Evolutionary conservation across 805 yeast species (phyloP).

Genomic region (Spathaspora girioi): DNA sequence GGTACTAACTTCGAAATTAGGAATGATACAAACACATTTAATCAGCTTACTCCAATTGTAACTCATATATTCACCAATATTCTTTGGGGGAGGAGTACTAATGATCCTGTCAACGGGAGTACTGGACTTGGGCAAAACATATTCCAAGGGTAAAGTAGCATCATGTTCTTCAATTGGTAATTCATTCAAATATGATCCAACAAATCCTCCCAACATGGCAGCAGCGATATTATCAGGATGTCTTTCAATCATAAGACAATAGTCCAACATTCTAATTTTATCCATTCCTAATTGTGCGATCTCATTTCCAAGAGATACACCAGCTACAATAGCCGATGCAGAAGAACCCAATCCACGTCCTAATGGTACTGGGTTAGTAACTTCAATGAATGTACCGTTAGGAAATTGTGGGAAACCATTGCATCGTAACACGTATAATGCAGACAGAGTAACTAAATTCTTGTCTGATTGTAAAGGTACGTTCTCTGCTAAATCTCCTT

Average conservation of each 20-base stretch:
- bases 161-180: constrained; percentile 64
- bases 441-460: constrained; percentile 89
- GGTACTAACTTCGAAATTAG: constrained; percentile 91
- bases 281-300: constrained; percentile 70
- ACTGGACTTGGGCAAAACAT: constrained; percentile 71
- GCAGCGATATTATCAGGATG: constrained; percentile 99
- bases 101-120: constrained; percentile 54
- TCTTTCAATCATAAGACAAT: constrained; percentile 94
- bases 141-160: constrained; percentile 73
- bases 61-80: constrained; percentile 85
- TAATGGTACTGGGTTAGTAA: constrained; percentile 87
- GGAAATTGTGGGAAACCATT: constrained; percentile 78
- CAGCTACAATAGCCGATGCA: constrained; percentile 98
- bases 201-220: constrained; percentile 98
- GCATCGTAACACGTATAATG: constrained; percentile 85
- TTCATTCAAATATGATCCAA: constrained; percentile 89
- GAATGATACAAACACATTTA: constrained; percentile 87
- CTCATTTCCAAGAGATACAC: constrained; percentile 85
- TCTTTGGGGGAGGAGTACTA: constrained; percentile 59
- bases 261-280: constrained; percentile 84
- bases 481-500: constrained; percentile 74
- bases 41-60: constrained; percentile 80
- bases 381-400: constrained; percentile 73
- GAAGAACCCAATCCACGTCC: constrained; percentile 98
- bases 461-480: constrained; percentile 78